Evolutionary conservation across 2,329 filamentous ascomycete species (phyloP).

Genomic region (Bertia moriformis): DNA sequence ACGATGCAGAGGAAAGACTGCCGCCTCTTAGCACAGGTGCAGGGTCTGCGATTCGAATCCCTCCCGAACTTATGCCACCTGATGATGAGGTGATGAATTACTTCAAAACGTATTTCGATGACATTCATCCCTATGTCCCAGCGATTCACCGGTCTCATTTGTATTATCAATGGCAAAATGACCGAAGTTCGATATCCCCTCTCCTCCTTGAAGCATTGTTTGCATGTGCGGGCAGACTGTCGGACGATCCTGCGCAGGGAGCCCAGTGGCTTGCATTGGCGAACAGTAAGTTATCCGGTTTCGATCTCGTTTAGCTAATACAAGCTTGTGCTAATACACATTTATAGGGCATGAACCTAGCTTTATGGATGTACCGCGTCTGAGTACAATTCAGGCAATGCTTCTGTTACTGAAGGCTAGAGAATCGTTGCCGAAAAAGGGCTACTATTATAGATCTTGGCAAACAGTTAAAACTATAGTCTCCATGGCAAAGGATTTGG

Average conservation of each 20-base stretch:
- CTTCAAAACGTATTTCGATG: conserved; percentile 78
- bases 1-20: conserved; percentile 33
- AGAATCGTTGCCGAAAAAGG: conserved; percentile 80
- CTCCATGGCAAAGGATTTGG: conserved; percentile 83
- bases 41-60: conserved; percentile 71
- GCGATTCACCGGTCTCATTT: conserved; percentile 72
- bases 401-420: conserved; percentile 79
- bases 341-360: conserved; percentile 68
- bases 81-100: conserved; percentile 71
- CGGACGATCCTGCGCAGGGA: conserved; percentile 70
- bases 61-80: conserved; percentile 80
- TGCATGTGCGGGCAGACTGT: conserved; percentile 70
- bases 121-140: conserved; percentile 85
- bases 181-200: conserved; percentile 73
- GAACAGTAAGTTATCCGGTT: conserved; percentile 46
- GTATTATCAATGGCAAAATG: conserved; percentile 78
- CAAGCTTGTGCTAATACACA: neutral
- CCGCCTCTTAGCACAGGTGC: conserved; percentile 55
- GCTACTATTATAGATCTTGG: conserved; percentile 96
- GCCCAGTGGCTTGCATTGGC: conserved; percentile 88
- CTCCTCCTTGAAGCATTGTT: conserved; percentile 82
- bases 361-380: conserved; percentile 78
- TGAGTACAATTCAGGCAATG: conserved; percentile 84
- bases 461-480: conserved; percentile 86
- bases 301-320: neutral